Percentiles rank a stretch among this genome's conserved stretches.
phyloP scores from a whole-genome alignment of 371 early-diverging fungal species.

The Mucor racemosus region DNA sequence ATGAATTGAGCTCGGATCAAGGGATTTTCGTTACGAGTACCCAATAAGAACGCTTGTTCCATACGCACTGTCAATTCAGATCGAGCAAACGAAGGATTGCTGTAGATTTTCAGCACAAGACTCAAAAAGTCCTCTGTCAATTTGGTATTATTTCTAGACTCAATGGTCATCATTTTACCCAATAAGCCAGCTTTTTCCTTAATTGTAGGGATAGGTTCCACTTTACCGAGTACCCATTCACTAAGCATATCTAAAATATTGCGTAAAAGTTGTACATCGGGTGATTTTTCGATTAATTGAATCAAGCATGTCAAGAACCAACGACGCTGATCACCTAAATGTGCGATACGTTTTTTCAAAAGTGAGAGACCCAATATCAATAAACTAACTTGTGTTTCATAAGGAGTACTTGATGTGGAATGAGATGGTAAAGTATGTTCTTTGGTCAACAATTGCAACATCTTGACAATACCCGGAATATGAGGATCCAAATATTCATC shows the following conservation, averaged over 20 bases:
- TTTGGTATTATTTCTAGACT: conserved; percentile 65
- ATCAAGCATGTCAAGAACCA: conserved; percentile 82
- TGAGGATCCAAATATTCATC: conserved; percentile 74
- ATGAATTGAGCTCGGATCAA: conserved; percentile 81
- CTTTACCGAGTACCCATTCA: conserved; percentile 86
- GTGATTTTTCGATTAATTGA: conserved; percentile 83
- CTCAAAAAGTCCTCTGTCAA: conserved; percentile 82
- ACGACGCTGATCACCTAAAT: conserved; percentile 89
- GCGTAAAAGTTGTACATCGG: conserved; percentile 72
- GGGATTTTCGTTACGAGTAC: conserved; percentile 80
- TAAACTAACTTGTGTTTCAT: conserved; percentile 66
- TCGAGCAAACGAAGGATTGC: conserved; percentile 75
- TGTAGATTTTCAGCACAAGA: conserved; percentile 89
- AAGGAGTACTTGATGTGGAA: conserved; percentile 24
- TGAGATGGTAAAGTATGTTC: conserved; percentile 64
- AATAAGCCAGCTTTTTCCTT: conserved; percentile 94
- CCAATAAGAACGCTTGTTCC: conserved; percentile 93
- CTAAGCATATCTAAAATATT: conserved; percentile 81
- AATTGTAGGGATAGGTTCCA: conserved; percentile 90
- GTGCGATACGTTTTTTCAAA: conserved; percentile 76
- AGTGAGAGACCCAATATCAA: conserved; percentile 74
- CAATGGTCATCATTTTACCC: conserved; percentile 89
- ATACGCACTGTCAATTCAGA: conserved; percentile 92
- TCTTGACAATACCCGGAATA: conserved; percentile 79
- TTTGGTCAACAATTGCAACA: conserved; percentile 83